Conservation (phyloP, 768 basidiomycete genomes). For the Daedaleopsis nitida region DNA sequence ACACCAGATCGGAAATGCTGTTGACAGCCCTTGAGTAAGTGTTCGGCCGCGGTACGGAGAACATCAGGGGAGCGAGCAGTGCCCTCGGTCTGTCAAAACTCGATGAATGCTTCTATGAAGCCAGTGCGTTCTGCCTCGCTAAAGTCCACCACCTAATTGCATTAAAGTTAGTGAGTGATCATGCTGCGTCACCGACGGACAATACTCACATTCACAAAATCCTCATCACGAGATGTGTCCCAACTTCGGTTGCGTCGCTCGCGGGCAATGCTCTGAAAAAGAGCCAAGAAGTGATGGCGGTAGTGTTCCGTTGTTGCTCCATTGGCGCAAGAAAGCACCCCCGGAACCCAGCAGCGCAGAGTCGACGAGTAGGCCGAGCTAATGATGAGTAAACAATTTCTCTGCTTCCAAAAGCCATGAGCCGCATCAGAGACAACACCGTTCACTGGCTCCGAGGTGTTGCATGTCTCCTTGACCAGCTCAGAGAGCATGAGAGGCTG, state of each 20-base stretch:
- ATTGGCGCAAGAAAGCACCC: conserved; percentile 36
- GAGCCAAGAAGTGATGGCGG: conserved; percentile 32
- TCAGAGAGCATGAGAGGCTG: conserved; percentile 32
- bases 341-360: conserved; percentile 37
- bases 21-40: conserved; percentile 32
- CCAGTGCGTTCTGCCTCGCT: conserved; percentile 37
- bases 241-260: conserved; percentile 18
- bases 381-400: conserved; percentile 34
- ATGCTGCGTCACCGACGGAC: conserved; percentile 3
- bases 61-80: conserved; percentile 12
- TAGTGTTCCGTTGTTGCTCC: conserved; percentile 36
- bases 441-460: conserved; percentile 28
- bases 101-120: conserved; percentile 33
- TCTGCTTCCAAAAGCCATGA: conserved; percentile 37
- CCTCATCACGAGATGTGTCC: conserved; percentile 13
- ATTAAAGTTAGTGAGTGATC: background rate
- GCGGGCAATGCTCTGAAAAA: conserved; percentile 32
- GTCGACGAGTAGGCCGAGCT: conserved; percentile 32
- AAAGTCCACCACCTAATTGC: conserved; percentile 37
- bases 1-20: conserved; percentile 36
- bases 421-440: conserved; percentile 40
- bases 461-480: conserved; percentile 26
- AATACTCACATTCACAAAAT: conserved; percentile 9
- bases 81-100: conserved; percentile 22
- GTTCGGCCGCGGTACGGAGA: conserved; percentile 25